Conservation (phyloP, 2,329 filamentous ascomycete species). For the Lasiodiplodia hormozganensis region DNA sequence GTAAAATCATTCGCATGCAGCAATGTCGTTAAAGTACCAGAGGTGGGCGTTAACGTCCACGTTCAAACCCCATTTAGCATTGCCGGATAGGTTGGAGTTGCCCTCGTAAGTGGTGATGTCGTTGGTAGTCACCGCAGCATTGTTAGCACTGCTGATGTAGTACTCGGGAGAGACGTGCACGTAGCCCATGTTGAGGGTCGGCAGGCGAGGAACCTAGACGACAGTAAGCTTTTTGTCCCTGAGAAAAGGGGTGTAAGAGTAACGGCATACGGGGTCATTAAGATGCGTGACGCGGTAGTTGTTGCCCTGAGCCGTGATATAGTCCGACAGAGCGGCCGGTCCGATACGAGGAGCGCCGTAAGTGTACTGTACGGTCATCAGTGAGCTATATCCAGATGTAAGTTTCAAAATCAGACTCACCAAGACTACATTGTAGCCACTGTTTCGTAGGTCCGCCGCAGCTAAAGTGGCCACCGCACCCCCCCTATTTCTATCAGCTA, state of each 20-base stretch:
- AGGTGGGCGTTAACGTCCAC: slow-evolving; percentile 38
- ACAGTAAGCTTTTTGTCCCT: background rate
- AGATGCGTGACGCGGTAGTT: slow-evolving; percentile 72
- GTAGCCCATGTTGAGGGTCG: slow-evolving; percentile 57
- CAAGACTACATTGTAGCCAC: slow-evolving; percentile 60
- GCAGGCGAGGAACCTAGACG: slow-evolving; percentile 12
- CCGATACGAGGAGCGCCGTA: slow-evolving; percentile 74
- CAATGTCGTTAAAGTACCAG: slow-evolving; percentile 47
- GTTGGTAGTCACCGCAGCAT: slow-evolving; percentile 32
- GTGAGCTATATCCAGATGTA: background rate
- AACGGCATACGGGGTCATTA: slow-evolving; percentile 65
- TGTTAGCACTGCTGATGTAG: slow-evolving; percentile 50
- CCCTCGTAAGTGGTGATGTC: slow-evolving; percentile 39
- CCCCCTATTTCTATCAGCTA: slow-evolving; percentile 46
- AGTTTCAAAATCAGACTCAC: slow-evolving; percentile 29
- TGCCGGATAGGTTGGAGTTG: slow-evolving; percentile 37
- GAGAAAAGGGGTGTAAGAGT: background rate
- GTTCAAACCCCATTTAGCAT: slow-evolving; percentile 41
- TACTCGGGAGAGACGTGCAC: slow-evolving; percentile 73
- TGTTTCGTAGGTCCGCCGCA: slow-evolving; percentile 61
- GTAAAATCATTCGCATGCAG: slow-evolving; percentile 36
- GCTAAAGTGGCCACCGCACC: slow-evolving; percentile 69
- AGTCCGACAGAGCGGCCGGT: slow-evolving; percentile 63
- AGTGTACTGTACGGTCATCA: slow-evolving; percentile 55
- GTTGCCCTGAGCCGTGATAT: slow-evolving; percentile 61